These are phyloP conservation scores for Lecanicillium sp. DNA, from an alignment of 2,329 filamentous ascomycete species.

Conservation along the genomic window DNA sequence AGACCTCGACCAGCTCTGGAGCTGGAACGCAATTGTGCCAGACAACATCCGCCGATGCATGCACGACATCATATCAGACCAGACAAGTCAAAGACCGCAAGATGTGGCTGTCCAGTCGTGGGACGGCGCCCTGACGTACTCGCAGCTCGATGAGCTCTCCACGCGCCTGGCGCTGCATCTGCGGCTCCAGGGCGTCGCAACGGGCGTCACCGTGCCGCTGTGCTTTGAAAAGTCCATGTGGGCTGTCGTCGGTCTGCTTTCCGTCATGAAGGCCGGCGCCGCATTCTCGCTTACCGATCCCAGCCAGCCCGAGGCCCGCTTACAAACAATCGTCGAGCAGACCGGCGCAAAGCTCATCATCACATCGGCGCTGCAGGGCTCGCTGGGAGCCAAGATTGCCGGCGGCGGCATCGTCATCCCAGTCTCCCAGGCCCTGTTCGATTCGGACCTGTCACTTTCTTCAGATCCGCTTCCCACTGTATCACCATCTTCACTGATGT, in stretches of 20 bases:
- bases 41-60: conserved; percentile 36
- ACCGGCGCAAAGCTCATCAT: conserved; percentile 33
- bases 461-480: conserved; percentile 28
- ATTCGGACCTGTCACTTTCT: conserved; percentile 17
- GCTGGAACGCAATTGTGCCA: conserved; percentile 39
- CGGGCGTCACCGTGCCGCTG: conserved; percentile 41
- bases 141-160: conserved; percentile 37
- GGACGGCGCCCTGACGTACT: conserved; percentile 43
- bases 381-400: conserved; percentile 32
- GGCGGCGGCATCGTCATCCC: conserved; percentile 28
- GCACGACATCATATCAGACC: conserved; percentile 40
- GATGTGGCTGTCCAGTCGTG: conserved; percentile 42
- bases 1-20: conserved; percentile 40
- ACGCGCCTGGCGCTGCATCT: conserved; percentile 36
- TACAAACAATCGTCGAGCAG: conserved; percentile 40
- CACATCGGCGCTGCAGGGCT: conserved; percentile 34
- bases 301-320: conserved; percentile 38
- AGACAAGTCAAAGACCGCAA: conserved; percentile 31
- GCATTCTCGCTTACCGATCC: conserved; percentile 43
- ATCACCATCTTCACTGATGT: conserved; percentile 38
- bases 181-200: conserved; percentile 27
- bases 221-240: conserved; percentile 45
- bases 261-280: conserved; percentile 43
- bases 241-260: conserved; percentile 39
- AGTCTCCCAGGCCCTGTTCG: conserved; percentile 26